phyloP scores from a whole-genome alignment of 2,329 filamentous ascomycete species.

The Fusarium sp. region DNA sequence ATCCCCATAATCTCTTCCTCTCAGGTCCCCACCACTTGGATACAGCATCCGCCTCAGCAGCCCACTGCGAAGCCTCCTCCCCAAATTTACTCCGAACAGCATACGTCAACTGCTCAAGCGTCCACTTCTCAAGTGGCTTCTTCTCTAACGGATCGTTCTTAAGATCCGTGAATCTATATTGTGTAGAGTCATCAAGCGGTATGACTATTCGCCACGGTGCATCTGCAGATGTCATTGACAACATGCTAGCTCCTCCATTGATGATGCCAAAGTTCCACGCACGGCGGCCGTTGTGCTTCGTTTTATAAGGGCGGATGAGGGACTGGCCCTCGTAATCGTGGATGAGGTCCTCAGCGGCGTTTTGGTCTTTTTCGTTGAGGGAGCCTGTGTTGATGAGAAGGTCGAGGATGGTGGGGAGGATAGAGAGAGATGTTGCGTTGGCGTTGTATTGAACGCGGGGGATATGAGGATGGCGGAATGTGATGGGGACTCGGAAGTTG shows the following conservation, averaged over 20 bases:
- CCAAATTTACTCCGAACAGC: slow-evolving; percentile 34
- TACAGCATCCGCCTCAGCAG: slow-evolving; percentile 36
- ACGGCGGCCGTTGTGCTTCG: slow-evolving; percentile 37
- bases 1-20: slow-evolving; percentile 37
- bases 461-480: slow-evolving; percentile 47
- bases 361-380: slow-evolving; percentile 39
- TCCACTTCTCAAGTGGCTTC: slow-evolving; percentile 42
- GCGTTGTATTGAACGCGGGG: slow-evolving; percentile 46
- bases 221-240: slow-evolving; percentile 46
- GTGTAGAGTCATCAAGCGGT: slow-evolving; percentile 45
- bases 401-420: slow-evolving; percentile 50
- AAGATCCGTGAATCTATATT: slow-evolving; percentile 48
- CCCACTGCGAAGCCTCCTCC: slow-evolving; percentile 42
- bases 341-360: slow-evolving; percentile 42
- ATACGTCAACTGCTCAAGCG: slow-evolving; percentile 29
- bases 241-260: slow-evolving; percentile 47
- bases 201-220: slow-evolving; percentile 46
- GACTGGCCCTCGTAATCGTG: slow-evolving; percentile 50
- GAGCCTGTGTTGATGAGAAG: slow-evolving; percentile 48
- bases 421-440: slow-evolving; percentile 45
- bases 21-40: slow-evolving; percentile 37
- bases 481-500: slow-evolving; percentile 47
- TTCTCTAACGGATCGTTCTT: slow-evolving; percentile 44
- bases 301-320: slow-evolving; percentile 43
- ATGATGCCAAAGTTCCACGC: slow-evolving; percentile 50